Evolutionary conservation across 306 rosid genomes (phyloP).

Genomic region (Argentina anserina): DNA sequence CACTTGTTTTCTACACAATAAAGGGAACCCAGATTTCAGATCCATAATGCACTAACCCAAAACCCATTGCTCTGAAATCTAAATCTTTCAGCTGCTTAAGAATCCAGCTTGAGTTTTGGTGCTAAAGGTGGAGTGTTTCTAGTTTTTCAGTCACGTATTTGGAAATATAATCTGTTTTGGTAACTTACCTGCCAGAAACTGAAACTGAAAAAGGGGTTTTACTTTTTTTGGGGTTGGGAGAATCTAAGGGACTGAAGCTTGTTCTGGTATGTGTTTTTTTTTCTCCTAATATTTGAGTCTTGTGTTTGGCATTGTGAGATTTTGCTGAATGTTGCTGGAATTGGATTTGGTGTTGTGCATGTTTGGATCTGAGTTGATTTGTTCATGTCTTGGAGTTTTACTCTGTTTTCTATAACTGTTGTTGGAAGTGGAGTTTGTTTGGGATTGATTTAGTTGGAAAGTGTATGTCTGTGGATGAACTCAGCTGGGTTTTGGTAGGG

Average conservation of each 20-base stretch:
- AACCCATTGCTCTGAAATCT: conserved; percentile 2
- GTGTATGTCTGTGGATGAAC: not conserved
- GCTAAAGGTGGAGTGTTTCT: not conserved
- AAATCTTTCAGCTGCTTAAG: not conserved
- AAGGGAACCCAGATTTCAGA: conserved; percentile 20
- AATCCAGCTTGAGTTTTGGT: not conserved
- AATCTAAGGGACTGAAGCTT: conserved; percentile 23
- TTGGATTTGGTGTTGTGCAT: not conserved
- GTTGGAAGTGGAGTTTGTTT: conserved; percentile 19
- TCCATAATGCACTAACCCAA: conserved; percentile 8
- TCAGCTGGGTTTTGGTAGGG: not conserved
- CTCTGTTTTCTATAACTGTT: not conserved
- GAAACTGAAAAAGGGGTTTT: not conserved
- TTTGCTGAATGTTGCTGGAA: conserved; percentile 3
- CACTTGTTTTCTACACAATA: not conserved
- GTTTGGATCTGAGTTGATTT: conserved; percentile 38
- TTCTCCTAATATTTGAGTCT: not conserved
- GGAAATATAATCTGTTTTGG: not conserved
- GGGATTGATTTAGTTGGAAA: not conserved
- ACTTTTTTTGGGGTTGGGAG: conserved; percentile 15
- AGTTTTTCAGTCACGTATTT: not conserved
- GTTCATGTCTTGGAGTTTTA: too few species aligned
- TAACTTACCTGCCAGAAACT: conserved; percentile 5
- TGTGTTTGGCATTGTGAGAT: not conserved
- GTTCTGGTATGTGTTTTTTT: conserved; percentile 38